Evolutionary conservation across 495 filamentous ascomycete genomes (phyloP).

Genomic region (Aspergillus diversus): DNA sequence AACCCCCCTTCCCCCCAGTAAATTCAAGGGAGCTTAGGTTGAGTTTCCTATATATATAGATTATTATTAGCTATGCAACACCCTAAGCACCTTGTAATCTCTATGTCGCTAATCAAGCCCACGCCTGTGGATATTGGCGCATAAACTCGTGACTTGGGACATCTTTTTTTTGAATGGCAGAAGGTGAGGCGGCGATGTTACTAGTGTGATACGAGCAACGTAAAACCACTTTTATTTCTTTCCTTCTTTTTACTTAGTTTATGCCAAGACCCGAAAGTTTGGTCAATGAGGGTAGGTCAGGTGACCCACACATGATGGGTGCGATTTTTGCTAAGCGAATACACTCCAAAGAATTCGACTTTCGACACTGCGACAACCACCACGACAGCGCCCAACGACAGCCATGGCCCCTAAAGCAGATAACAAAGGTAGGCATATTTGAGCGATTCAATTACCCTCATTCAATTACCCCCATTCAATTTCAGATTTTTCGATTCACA

Average conservation of each 20-base stretch:
- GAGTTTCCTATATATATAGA: too few relatives aligned
- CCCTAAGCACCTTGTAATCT: too few relatives aligned
- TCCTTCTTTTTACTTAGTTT: not conserved
- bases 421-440: conserved; percentile 63
- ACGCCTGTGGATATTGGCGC: too few relatives aligned
- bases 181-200: not conserved
- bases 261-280: conserved; percentile 26
- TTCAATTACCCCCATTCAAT: conserved; percentile 29
- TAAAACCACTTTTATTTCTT: not conserved
- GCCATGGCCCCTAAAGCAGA: conserved; percentile 73
- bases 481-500: conserved; percentile 12
- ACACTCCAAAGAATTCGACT: conserved; percentile 48
- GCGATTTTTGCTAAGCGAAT: conserved; percentile 54
- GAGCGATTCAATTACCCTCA: conserved; percentile 24
- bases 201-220: not conserved
- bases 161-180: not conserved
- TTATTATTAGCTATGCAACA: too few relatives aligned
- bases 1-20: not conserved
- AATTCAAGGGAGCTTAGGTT: too few relatives aligned
- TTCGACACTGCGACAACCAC: conserved; percentile 51
- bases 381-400: conserved; percentile 56
- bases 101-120: too few relatives aligned
- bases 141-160: not conserved
- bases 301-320: conserved; percentile 52
- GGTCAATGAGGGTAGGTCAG: conserved; percentile 34